Conservation (phyloP, 2,329 filamentous ascomycete genomes). For the Neonectria coccinea region DNA sequence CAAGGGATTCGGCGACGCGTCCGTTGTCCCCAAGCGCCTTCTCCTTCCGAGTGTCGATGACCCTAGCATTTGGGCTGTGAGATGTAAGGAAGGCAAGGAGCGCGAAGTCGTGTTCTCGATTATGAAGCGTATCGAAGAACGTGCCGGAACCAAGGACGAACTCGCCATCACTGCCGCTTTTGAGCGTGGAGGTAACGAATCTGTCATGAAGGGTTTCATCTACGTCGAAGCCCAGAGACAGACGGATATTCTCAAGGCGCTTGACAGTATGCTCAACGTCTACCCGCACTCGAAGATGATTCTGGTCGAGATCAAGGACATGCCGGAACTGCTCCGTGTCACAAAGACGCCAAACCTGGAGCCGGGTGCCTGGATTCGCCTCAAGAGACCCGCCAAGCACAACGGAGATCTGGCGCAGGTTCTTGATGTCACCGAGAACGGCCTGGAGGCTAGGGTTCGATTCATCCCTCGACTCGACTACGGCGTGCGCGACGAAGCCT, state of each 20-base stretch:
- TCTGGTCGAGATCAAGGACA: conserved; percentile 94
- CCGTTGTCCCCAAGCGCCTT: conserved; percentile 84
- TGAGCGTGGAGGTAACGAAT: conserved; percentile 82
- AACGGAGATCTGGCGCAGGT: conserved; percentile 91
- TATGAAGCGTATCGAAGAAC: conserved; percentile 88
- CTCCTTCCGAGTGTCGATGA: conserved; percentile 94
- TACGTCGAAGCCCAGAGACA: conserved; percentile 93
- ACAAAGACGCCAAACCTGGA: conserved; percentile 87
- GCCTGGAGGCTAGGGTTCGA: conserved; percentile 85
- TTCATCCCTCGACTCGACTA: conserved; percentile 95
- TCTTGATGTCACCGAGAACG: conserved; percentile 91
- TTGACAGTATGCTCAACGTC: conserved; percentile 88
- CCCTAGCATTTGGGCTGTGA: conserved; percentile 93
- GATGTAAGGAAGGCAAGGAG: conserved; percentile 96
- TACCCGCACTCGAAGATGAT: conserved; percentile 90
- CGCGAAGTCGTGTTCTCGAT: conserved; percentile 89
- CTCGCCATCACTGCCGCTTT: conserved; percentile 90
- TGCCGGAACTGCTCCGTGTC: conserved; percentile 94
- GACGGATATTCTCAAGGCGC: conserved; percentile 83
- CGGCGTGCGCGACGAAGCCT: conserved; percentile 81
- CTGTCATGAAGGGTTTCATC: conserved; percentile 91
- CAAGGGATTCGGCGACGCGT: conserved; percentile 74
- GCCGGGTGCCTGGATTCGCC: conserved; percentile 91
- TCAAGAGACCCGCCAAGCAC: conserved; percentile 84
- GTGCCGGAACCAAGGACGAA: conserved; percentile 80